phyloP scores from a whole-genome alignment of 139 green algal genomes.

The Astrephomene gubernaculifera region DNA sequence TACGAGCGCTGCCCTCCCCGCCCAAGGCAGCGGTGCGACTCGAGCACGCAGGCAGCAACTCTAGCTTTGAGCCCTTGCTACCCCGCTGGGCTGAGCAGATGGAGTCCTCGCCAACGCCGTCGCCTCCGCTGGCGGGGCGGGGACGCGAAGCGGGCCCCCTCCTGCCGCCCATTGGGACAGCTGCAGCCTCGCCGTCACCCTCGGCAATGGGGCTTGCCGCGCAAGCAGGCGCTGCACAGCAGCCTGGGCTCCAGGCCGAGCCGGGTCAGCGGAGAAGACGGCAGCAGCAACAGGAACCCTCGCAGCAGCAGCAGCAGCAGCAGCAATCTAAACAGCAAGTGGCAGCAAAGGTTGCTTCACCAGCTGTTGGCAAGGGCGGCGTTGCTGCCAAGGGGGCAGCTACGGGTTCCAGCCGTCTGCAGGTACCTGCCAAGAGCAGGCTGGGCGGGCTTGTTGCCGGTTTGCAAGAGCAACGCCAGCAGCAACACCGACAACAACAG shows the following conservation, averaged over 20 bases:
- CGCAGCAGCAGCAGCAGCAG: neutral
- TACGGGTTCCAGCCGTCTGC: neutral
- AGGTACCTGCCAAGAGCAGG: neutral
- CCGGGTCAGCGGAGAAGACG: too few relatives aligned
- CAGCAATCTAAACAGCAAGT: neutral
- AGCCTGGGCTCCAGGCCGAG: too few relatives aligned
- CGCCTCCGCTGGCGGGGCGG: too few relatives aligned
- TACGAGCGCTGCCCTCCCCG: slow-evolving; percentile 1
- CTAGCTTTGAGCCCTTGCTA: slow-evolving; percentile 14
- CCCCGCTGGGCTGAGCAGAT: slow-evolving; percentile 29
- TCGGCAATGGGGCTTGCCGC: too few relatives aligned
- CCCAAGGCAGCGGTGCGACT: neutral
- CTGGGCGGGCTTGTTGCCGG: too few relatives aligned
- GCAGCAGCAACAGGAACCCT: neutral
- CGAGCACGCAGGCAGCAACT: neutral
- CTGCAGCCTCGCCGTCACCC: neutral
- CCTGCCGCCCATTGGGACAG: neutral
- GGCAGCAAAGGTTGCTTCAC: neutral
- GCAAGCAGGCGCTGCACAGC: too few relatives aligned
- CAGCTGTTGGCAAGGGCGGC: neutral
- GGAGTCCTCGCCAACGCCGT: too few relatives aligned
- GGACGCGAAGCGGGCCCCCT: neutral
- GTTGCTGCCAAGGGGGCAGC: neutral
- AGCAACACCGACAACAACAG: slow-evolving; percentile 2
- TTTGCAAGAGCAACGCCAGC: neutral